Evolutionary conservation across 1,284 basidiomycete species (phyloP).

Genomic region (Ganoderma sp.): DNA sequence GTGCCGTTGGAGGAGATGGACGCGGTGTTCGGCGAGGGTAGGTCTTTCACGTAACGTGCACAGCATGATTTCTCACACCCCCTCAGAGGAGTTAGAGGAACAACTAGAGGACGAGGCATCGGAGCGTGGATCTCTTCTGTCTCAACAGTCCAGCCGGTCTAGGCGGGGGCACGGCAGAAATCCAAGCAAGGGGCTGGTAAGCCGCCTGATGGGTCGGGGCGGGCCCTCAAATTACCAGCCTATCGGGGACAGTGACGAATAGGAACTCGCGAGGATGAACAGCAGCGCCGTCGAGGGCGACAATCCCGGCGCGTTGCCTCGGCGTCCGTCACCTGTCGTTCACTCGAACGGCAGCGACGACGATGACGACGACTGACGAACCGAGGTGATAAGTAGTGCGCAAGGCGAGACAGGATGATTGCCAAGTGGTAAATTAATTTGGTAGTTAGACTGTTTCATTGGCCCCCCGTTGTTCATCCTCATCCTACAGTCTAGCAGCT

Average conservation of each 20-base stretch:
- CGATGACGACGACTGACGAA: slow-evolving; percentile 23
- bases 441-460: slow-evolving; percentile 34
- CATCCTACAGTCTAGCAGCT: slow-evolving; percentile 27
- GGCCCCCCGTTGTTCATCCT: slow-evolving; percentile 35
- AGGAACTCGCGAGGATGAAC: slow-evolving; percentile 73
- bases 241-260: slow-evolving; percentile 60
- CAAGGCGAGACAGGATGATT: slow-evolving; percentile 33
- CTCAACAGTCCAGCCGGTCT: slow-evolving; percentile 44
- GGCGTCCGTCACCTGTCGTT: slow-evolving; percentile 24
- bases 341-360: slow-evolving; percentile 25
- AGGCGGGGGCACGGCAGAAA: slow-evolving; percentile 42
- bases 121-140: slow-evolving; percentile 66
- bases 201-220: slow-evolving; percentile 56
- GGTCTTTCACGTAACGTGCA: background rate
- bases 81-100: slow-evolving; percentile 62
- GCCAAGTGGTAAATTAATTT: slow-evolving; percentile 27
- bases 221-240: slow-evolving; percentile 57
- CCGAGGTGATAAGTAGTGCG: slow-evolving; percentile 18
- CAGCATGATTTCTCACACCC: slow-evolving; percentile 18
- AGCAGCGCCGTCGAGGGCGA: slow-evolving; percentile 39
- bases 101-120: slow-evolving; percentile 72
- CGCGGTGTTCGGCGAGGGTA: slow-evolving; percentile 81
- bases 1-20: slow-evolving; percentile 86
- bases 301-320: slow-evolving; percentile 29
- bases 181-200: slow-evolving; percentile 50